These are phyloP conservation scores for Galerina sulciceps DNA, from an alignment of 768 basidiomycete genomes.

Conservation along the genomic window DNA sequence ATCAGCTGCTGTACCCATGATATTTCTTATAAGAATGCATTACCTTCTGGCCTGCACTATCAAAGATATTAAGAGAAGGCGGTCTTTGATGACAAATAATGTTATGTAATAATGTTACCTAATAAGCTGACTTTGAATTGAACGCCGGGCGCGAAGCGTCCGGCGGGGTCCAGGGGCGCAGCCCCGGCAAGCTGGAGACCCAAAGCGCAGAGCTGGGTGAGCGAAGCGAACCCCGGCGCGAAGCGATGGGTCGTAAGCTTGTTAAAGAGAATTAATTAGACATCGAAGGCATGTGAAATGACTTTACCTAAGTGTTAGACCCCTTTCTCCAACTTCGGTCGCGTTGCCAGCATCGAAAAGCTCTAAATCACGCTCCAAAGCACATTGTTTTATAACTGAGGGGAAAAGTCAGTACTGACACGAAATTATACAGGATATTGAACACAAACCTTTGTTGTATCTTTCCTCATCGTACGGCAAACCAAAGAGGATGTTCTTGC, in stretches of 20 bases:
- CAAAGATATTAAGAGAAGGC: no score
- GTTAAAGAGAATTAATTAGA: no score
- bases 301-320: conserved; percentile 9
- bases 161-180: no score
- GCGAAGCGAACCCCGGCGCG: no score
- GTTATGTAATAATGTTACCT: no score
- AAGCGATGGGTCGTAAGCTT: no score
- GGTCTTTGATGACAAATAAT: no score
- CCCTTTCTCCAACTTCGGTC: conserved; percentile 13
- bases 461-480: conserved; percentile 71
- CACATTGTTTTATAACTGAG: conserved; percentile 55
- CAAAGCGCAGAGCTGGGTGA: no score
- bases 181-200: no score
- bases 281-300: background rate
- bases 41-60: conserved; percentile 45
- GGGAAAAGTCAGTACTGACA: background rate
- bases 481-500: conserved; percentile 82
- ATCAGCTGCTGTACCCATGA: background rate
- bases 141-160: no score
- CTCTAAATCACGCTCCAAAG: conserved; percentile 62
- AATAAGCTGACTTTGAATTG: no score
- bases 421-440: background rate
- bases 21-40: background rate
- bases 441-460: conserved; percentile 57
- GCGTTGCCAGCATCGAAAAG: conserved; percentile 9